Percentiles rank a stretch among this genome's conserved stretches.
Evolutionary conservation across 2,329 filamentous ascomycete species (phyloP).

Genomic region (Lecanoromycetidae sp.): DNA sequence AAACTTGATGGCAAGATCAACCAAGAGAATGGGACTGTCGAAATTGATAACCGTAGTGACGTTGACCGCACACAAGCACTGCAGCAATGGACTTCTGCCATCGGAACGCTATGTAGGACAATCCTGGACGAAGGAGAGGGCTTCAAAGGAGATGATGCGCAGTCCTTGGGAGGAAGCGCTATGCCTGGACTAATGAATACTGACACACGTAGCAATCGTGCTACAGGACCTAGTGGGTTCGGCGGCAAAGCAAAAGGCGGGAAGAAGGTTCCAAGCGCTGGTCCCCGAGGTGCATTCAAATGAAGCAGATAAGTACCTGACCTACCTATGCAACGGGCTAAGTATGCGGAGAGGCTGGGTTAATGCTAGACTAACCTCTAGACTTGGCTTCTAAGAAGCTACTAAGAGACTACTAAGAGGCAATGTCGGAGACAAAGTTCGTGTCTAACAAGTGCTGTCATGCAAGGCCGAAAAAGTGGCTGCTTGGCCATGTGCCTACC

Average conservation of each 20-base stretch:
- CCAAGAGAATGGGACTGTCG: conserved; percentile 70
- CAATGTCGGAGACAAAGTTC: too few relatives aligned
- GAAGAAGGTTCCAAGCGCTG: conserved; percentile 6
- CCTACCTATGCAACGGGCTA: too few relatives aligned
- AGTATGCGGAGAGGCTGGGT: too few relatives aligned
- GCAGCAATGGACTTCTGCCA: conserved; percentile 56
- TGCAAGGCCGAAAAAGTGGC: not conserved
- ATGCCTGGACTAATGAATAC: conserved; percentile 17
- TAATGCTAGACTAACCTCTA: too few relatives aligned
- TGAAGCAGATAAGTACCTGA: too few relatives aligned
- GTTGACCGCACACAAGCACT: conserved; percentile 62
- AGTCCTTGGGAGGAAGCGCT: conserved; percentile 23
- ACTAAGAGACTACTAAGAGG: too few relatives aligned
- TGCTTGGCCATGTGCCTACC: not conserved
- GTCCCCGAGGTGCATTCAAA: not conserved
- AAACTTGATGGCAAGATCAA: conserved; percentile 82
- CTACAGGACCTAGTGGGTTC: conserved; percentile 1
- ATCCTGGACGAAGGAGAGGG: conserved; percentile 71
- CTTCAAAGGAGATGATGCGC: conserved; percentile 34
- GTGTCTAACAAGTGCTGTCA: too few relatives aligned
- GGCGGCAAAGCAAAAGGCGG: conserved; percentile 10
- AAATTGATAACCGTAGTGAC: conserved; percentile 64
- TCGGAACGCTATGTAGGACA: conserved; percentile 56
- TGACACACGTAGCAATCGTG: conserved; percentile 1
- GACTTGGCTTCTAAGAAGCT: too few relatives aligned